A percentile compares a stretch with the other conserved stretches of the same genome.
phyloP scores from a whole-genome alignment of 1,139 yeast species.

The Taphrina communis region DNA sequence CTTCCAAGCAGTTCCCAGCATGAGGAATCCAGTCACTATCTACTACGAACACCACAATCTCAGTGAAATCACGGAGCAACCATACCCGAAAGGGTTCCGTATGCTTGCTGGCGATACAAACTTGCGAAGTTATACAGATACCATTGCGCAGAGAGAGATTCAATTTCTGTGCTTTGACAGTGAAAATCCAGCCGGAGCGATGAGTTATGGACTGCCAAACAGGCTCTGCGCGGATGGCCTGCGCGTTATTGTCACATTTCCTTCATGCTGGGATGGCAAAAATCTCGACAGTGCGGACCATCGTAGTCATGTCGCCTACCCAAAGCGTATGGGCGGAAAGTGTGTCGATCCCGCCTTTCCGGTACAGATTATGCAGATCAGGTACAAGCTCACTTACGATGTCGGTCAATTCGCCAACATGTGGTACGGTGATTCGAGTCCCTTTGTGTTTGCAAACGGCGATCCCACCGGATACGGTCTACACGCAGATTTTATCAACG shows the following conservation, averaged over 20 bases:
- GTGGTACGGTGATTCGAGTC: conserved; percentile 30
- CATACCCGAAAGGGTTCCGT: conserved; percentile 42
- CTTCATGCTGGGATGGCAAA: conserved; percentile 44
- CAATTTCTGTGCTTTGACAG: conserved; percentile 37
- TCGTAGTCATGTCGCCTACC: conserved; percentile 40
- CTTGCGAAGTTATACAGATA: conserved; percentile 25
- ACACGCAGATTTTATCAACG: conserved; percentile 43
- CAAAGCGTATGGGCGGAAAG: conserved; percentile 24
- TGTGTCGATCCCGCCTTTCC: conserved; percentile 40
- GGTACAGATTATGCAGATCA: conserved; percentile 31
- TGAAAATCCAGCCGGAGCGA: conserved; percentile 7
- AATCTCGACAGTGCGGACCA: conserved; percentile 40
- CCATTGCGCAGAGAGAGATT: conserved; percentile 29
- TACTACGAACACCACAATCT: conserved; percentile 41
- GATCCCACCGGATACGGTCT: conserved; percentile 40
- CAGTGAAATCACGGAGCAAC: conserved; percentile 9
- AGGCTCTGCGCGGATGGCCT: conserved; percentile 41
- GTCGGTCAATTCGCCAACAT: conserved; percentile 20
- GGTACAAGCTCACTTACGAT: conserved; percentile 40
- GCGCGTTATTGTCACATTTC: conserved; percentile 39
- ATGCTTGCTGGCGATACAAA: conserved; percentile 40
- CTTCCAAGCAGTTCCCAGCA: conserved; percentile 1
- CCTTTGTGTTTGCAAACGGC: conserved; percentile 39
- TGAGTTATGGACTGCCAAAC: conserved; percentile 20
- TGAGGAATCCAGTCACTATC: conserved; percentile 31